phyloP scores from a whole-genome alignment of 225 moss, liverwort and hornwort genomes.

The Antitrichia curtipendula region DNA sequence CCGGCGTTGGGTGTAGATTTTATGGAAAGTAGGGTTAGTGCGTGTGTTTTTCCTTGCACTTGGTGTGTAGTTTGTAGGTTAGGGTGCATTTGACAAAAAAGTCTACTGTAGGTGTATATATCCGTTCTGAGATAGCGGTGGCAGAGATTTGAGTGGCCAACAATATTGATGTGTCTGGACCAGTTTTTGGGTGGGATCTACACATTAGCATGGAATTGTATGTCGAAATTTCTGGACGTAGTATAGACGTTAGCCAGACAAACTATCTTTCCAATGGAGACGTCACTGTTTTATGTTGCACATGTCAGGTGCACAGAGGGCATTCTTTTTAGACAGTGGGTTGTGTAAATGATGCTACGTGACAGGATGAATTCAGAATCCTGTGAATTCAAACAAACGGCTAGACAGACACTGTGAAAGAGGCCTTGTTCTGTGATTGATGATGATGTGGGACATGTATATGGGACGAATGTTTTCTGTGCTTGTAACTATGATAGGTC shows the following conservation, averaged over 20 bases:
- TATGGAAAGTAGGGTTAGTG: not conserved
- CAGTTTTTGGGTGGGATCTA: not conserved
- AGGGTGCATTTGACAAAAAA: not conserved
- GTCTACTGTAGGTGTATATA: not conserved
- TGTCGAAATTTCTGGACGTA: not conserved
- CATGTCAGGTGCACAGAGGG: constrained; percentile 10
- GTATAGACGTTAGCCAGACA: not conserved
- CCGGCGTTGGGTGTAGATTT: not conserved
- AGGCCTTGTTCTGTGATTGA: not conserved
- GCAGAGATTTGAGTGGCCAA: not conserved
- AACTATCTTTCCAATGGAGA: not conserved
- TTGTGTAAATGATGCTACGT: constrained; percentile 1
- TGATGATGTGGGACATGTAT: constrained; percentile 18
- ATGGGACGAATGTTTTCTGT: constrained; percentile 13
- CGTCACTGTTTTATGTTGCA: constrained; percentile 10
- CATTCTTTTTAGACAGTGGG: constrained; percentile 3
- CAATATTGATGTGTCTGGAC: not conserved
- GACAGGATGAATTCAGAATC: constrained; percentile 1
- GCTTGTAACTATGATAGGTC: constrained; percentile 20
- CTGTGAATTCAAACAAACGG: not conserved
- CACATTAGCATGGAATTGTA: not conserved
- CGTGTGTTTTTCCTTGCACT: not conserved
- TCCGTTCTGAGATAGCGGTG: not conserved
- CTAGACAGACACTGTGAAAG: constrained; percentile 7
- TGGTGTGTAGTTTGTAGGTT: not conserved